Evolutionary conservation across 2,329 filamentous ascomycete species (phyloP).

Genomic region (Trichoderma asperellum): DNA sequence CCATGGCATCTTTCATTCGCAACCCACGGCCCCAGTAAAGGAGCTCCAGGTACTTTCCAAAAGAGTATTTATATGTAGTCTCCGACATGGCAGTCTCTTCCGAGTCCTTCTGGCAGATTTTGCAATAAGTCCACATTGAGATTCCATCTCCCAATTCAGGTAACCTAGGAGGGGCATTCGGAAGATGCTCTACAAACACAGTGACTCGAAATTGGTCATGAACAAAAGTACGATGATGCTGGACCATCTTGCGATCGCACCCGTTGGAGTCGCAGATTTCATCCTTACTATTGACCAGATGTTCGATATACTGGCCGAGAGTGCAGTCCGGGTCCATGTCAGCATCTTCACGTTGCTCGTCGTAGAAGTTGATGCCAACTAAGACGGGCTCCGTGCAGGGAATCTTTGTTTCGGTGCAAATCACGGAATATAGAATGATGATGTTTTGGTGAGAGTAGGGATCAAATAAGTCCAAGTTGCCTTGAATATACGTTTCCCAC

Average conservation of each 20-base stretch:
- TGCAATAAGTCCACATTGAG: slow-evolving; percentile 97
- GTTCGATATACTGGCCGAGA: slow-evolving; percentile 91
- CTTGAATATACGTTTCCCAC: slow-evolving; percentile 93
- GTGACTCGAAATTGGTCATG: slow-evolving; percentile 94
- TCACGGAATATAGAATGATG: slow-evolving; percentile 88
- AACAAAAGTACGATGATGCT: slow-evolving; percentile 96
- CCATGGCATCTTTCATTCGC: slow-evolving; percentile 69
- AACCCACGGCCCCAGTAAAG: slow-evolving; percentile 93
- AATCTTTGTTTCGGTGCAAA: slow-evolving; percentile 91
- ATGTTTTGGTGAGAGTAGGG: slow-evolving; percentile 97
- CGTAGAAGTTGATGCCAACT: slow-evolving; percentile 91
- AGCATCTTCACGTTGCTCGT: slow-evolving; percentile 78
- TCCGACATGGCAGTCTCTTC: slow-evolving; percentile 90
- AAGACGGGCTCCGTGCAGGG: slow-evolving; percentile 90
- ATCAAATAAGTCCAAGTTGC: slow-evolving; percentile 87
- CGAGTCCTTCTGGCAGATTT: slow-evolving; percentile 87
- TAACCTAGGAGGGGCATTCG: slow-evolving; percentile 48
- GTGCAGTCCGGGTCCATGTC: slow-evolving; percentile 85
- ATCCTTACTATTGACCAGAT: slow-evolving; percentile 76
- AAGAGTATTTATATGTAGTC: slow-evolving; percentile 96
- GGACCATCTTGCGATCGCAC: slow-evolving; percentile 85
- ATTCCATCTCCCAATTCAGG: slow-evolving; percentile 65
- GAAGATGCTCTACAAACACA: slow-evolving; percentile 72
- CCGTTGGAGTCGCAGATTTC: slow-evolving; percentile 80
- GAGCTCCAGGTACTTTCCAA: slow-evolving; percentile 96